Percentiles rank a stretch among this genome's conserved stretches.
phyloP scores from a whole-genome alignment of 148 eudicot species.

The Silene uniflora region DNA sequence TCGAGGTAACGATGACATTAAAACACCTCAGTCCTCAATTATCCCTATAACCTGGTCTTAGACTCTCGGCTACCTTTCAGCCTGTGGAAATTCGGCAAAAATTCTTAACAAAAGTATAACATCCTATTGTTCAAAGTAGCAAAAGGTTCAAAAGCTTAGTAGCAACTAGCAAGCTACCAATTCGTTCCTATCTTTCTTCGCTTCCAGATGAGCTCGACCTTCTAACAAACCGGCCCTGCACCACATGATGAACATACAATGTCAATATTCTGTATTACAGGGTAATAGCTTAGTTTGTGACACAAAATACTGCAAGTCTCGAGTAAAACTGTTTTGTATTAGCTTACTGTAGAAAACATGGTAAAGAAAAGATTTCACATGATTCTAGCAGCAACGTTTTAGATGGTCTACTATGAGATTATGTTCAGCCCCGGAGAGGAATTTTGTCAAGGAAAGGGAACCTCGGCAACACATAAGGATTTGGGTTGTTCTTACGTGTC shows the following conservation, averaged over 20 bases:
- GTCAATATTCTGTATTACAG: neutral
- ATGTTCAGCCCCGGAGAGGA: neutral
- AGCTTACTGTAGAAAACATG: neutral
- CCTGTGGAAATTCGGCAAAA: conserved; percentile 23
- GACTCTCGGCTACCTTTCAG: conserved; percentile 19
- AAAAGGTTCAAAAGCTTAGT: neutral
- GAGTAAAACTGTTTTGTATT: neutral
- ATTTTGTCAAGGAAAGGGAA: neutral
- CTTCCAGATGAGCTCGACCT: conserved; percentile 51
- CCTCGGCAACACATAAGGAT: too few relatives aligned
- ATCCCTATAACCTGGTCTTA: conserved; percentile 29
- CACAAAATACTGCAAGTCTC: neutral
- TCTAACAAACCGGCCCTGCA: conserved; percentile 58
- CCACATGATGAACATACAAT: neutral
- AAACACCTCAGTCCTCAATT: conserved; percentile 21
- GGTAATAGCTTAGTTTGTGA: neutral
- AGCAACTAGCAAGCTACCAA: conserved; percentile 12
- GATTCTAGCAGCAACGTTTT: neutral
- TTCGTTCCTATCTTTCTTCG: conserved; percentile 25
- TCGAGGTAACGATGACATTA: conserved; percentile 23
- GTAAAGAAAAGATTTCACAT: neutral
- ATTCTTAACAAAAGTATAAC: conserved; percentile 22
- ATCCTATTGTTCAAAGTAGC: conserved; percentile 15
- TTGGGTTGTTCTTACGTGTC: neutral
- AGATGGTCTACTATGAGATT: neutral